phyloP scores from a whole-genome alignment of 306 rosid genomes.

The Fragaria ananassa region DNA sequence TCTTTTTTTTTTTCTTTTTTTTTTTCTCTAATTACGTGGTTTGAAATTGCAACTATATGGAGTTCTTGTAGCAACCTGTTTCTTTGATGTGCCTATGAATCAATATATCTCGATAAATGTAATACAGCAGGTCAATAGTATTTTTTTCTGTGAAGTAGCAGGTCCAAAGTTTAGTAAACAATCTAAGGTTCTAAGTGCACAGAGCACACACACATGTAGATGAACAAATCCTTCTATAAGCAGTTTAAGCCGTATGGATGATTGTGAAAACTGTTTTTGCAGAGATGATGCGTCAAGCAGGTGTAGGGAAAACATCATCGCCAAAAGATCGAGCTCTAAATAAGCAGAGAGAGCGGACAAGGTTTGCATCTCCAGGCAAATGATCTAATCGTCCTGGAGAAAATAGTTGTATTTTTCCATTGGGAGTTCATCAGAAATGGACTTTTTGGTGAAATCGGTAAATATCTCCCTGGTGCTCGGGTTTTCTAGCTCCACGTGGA shows the following conservation, averaged over 20 bases:
- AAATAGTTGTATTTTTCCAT: constrained; percentile 20
- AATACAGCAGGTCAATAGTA: not conserved
- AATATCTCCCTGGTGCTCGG: constrained; percentile 24
- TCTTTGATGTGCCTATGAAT: not conserved
- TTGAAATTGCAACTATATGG: not conserved
- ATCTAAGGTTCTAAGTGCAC: not conserved
- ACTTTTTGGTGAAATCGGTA: constrained; percentile 35
- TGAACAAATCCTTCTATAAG: not conserved
- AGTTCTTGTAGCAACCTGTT: not conserved
- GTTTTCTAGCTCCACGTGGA: constrained; percentile 12
- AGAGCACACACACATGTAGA: not conserved
- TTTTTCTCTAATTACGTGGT: constrained; percentile 10
- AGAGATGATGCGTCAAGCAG: constrained; percentile 98
- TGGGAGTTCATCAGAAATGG: constrained; percentile 25
- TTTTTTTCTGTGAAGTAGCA: not conserved
- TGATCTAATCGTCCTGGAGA: constrained; percentile 35
- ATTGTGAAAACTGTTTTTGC: constrained; percentile 23
- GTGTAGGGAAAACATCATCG: constrained; percentile 72
- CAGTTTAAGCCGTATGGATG: not conserved
- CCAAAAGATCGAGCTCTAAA: constrained; percentile 78
- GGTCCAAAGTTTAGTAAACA: constrained; percentile 5
- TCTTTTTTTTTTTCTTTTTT: not conserved
- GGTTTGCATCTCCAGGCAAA: constrained; percentile 90
- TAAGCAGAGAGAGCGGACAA: constrained; percentile 73
- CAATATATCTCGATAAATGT: not conserved